Evolutionary conservation across 768 basidiomycete species (phyloP).

Genomic region (Termitomyces sp.): DNA sequence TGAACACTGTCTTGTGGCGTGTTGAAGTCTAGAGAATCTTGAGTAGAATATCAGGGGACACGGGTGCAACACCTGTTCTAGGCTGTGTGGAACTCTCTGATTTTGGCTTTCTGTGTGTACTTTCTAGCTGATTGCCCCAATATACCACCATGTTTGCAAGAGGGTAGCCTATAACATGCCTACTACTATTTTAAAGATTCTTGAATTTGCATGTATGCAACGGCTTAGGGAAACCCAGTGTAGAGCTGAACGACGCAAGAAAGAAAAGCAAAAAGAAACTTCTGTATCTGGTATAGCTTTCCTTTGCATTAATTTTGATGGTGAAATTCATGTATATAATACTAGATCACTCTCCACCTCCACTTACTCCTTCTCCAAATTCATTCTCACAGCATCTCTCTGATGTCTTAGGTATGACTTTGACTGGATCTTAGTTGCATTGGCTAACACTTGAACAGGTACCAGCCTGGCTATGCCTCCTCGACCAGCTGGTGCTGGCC

Average conservation of each 20-base stretch:
- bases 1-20: neutral
- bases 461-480: neutral
- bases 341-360: neutral
- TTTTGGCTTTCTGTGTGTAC: neutral
- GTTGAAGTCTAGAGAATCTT: neutral
- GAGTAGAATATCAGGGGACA: neutral
- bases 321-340: too few species aligned
- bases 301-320: too few species aligned
- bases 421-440: too few species aligned
- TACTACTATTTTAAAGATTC: neutral
- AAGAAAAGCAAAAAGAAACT: too few species aligned
- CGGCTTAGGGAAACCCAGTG: too few species aligned
- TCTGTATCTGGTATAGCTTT: too few species aligned
- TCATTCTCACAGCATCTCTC: neutral
- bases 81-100: conserved; percentile 2
- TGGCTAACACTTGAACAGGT: neutral
- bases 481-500: neutral
- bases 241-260: too few species aligned
- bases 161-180: too few species aligned
- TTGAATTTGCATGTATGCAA: neutral
- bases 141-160: neutral
- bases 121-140: neutral
- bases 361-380: neutral
- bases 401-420: neutral
- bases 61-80: too few species aligned